Evolutionary conservation across 2,329 filamentous ascomycete species (phyloP).

Genomic region (Aspergillus carbonarius): DNA sequence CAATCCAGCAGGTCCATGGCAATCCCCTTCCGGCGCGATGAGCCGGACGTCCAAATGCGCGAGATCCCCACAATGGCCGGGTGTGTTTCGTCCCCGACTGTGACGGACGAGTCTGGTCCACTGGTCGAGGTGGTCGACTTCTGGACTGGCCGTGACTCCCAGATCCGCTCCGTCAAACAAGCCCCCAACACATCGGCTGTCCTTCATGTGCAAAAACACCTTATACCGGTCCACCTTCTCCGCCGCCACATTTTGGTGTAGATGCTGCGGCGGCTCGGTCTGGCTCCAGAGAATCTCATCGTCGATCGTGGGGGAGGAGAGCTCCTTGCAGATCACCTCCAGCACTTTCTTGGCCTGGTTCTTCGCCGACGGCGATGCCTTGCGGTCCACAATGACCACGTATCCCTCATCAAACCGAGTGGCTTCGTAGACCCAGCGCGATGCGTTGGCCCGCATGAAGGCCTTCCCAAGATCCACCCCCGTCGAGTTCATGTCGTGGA

Average conservation of each 20-base stretch:
- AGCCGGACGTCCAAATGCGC: constrained; percentile 63
- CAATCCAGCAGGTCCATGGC: constrained; percentile 59
- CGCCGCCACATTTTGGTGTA: constrained; percentile 31
- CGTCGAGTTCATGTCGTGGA: constrained; percentile 60
- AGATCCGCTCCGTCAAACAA: constrained; percentile 62
- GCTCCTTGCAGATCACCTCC: constrained; percentile 62
- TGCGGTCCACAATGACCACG: constrained; percentile 59
- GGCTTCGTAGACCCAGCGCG: constrained; percentile 53
- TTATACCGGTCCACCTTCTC: constrained; percentile 55
- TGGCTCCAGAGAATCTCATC: constrained; percentile 59
- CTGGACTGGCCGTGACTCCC: constrained; percentile 55
- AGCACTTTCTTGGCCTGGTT: constrained; percentile 57
- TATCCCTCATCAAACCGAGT: constrained; percentile 51
- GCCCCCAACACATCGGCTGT: constrained; percentile 61
- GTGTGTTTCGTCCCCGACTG: constrained; percentile 43
- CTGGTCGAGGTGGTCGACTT: constrained; percentile 17
- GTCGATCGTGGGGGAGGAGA: constrained; percentile 60
- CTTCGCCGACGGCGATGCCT: constrained; percentile 52
- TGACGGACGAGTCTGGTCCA: constrained; percentile 45
- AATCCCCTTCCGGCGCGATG: constrained; percentile 57
- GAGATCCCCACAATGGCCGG: constrained; percentile 61
- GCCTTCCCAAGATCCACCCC: constrained; percentile 62
- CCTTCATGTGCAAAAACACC: constrained; percentile 61
- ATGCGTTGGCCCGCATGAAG: constrained; percentile 54
- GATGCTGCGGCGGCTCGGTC: constrained; percentile 40